Evolutionary conservation across 2,329 filamentous ascomycete genomes (phyloP), one percentile per base, ranked within the genome.

Genomic region (Aureobasidium sp.): DNA sequence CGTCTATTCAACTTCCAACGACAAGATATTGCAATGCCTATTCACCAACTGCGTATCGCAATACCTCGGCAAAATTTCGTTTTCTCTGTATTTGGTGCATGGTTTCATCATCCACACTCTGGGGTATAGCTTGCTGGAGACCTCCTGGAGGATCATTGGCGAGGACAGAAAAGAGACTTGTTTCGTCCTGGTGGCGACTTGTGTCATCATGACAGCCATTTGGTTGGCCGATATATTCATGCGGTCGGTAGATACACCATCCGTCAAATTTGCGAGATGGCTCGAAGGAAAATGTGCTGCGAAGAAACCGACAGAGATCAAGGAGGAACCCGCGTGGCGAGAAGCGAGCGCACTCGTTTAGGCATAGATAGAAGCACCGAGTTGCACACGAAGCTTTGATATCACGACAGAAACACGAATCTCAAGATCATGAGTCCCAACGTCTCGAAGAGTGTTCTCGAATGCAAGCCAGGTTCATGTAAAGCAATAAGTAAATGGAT

Each of bases 61-160:
- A 68, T 85, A 85, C 70, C 72, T 85, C 12, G 82, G 83, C 63
- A 79, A 78, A 68, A 79, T 85, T 64, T 83, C 81, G 49, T 85
- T 82, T 67, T 79, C 82, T 47, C 68, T 85, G 40, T 85, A 85
- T 69, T 76, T 85, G 11, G 80, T 85, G 75, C 83, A 85, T 68
- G 82, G 82, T 1, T 79, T 81, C 2, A 77, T 79, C 2, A 76
- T 81, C 67, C 81, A 83, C 64, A 76, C 77, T 3, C 65, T 79
- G n/a, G 82, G 82, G 8, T 84, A 82, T 65, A 19, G 39, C 29
- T 33, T 44, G 15, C 15, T 58, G 17, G 27, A 45, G n/a, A 14
- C 84, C 82, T 65, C 73, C 75, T 47, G 76, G 78, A 31, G 19
- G 2, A 9, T 27, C 14, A 33, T 44, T 27, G 53, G 53, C 14